phyloP scores from a whole-genome alignment of 352 stramenopile genomes.

The Phytophthora vignae region DNA sequence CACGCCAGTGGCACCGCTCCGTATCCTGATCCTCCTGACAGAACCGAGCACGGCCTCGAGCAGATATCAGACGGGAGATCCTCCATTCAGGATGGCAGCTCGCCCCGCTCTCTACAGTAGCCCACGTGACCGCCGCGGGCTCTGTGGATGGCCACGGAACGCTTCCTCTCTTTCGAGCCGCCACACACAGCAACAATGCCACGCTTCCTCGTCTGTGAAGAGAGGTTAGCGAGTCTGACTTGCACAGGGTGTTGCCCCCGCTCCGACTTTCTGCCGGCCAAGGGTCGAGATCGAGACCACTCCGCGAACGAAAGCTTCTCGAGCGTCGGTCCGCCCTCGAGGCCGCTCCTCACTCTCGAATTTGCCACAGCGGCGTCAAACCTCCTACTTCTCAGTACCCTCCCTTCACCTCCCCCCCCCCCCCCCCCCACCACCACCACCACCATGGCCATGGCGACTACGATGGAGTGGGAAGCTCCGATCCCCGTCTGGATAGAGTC shows the following conservation, averaged over 20 bases:
- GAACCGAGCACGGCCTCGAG: background rate
- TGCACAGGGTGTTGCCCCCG: background rate
- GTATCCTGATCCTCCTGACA: background rate
- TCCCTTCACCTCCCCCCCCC: background rate
- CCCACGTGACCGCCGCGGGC: background rate
- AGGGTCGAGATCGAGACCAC: slow-evolving; percentile 2
- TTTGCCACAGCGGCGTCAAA: slow-evolving; percentile 14
- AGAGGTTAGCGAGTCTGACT: background rate
- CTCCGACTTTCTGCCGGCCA: background rate
- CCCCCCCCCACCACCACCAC: too few species aligned
- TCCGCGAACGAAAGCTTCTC: background rate
- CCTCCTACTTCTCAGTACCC: slow-evolving; percentile 11
- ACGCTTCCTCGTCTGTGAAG: background rate
- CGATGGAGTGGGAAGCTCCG: slow-evolving; percentile 35
- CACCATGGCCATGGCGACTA: slow-evolving; percentile 6
- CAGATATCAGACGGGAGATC: slow-evolving; percentile 4
- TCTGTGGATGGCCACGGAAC: slow-evolving; percentile 7
- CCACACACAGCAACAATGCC: background rate
- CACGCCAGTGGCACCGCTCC: slow-evolving; percentile 2
- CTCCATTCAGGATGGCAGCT: slow-evolving; percentile 3
- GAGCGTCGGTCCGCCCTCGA: background rate
- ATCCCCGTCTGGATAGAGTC: slow-evolving; percentile 41
- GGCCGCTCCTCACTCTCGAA: background rate
- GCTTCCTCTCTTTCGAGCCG: slow-evolving; percentile 3
- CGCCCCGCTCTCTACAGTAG: background rate